Base-by-base conservation (phyloP, 2,329 filamentous ascomycete species). In the Ophiostoma populinum region DNA sequence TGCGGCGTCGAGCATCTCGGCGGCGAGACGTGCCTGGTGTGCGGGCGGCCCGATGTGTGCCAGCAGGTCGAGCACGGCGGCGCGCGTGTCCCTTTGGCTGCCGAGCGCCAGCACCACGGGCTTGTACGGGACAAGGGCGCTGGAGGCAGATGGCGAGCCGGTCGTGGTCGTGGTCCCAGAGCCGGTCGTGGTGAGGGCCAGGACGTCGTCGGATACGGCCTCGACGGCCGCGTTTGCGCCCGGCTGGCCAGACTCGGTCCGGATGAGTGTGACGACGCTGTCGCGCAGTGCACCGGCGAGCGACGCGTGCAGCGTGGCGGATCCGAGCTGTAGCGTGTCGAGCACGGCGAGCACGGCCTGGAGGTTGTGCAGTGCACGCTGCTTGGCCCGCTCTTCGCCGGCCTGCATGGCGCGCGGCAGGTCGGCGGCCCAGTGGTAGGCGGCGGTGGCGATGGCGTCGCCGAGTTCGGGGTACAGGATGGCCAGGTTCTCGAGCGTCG, bases 371-470 rank as follows among this genome's bases (percentile, higher is more conserved):
- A 95, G 67, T 2, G 76, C 73, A 37, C 68, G 66, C 41, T 73
- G 65, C 51, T 92, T 92, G 19, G 67, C 61, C n/a, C 64, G 63
- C 45, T 93, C 83, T 46, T 95, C 85, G 44, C 75, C 78, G 7
- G 75, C 71, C 51, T 87, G 82, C 73, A 94, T 86, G 11, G 82
- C 56, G 12, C 85, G 70, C 5, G 87, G 77, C 13, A 98, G 65
- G 26, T 81, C 76, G 3, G 72, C 70, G 17, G 86, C 67, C 85
- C 86, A 94, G 35, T 74, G 75, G 51, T 87, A 80, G 1, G 92
- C 63, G 1, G 70, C 77, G 19, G 65, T 67, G 45, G 81, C 73
- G 10, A 82, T 54, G 8, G 65, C 52, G 6, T 72, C 66, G 7
- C 60, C 51, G 1, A 80, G 55, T 10, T 61, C 54, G 3, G 60